Conservation (phyloP, 352 stramenopile genomes). For the Phytophthora cryptogea region DNA sequence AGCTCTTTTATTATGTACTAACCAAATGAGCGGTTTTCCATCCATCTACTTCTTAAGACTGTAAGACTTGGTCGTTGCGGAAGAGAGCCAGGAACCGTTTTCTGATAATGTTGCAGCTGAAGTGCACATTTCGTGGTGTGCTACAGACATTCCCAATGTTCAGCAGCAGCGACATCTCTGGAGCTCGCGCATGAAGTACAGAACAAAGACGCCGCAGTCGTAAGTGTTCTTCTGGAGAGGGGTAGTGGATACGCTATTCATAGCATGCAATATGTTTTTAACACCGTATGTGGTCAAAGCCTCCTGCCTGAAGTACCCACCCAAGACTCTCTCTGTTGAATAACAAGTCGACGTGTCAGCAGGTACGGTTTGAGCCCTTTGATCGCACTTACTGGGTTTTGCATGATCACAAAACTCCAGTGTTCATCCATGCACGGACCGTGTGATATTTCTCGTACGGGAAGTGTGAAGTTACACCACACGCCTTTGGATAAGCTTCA, state of each 20-base stretch:
- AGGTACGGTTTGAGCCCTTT: not conserved
- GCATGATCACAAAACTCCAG: slow-evolving; percentile 9
- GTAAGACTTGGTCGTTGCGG: not conserved
- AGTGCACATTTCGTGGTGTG: not conserved
- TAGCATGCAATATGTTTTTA: not conserved
- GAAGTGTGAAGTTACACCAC: too few species aligned
- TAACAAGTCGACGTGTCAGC: slow-evolving; percentile 3
- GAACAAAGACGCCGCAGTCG: slow-evolving; percentile 8
- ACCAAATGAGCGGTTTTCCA: too few species aligned
- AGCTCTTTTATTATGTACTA: too few species aligned
- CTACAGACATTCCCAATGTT: not conserved
- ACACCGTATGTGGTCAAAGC: not conserved
- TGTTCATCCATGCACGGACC: slow-evolving; percentile 5
- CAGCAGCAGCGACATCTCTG: not conserved
- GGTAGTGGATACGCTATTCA: not conserved
- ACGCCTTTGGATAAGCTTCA: too few species aligned
- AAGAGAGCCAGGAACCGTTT: not conserved
- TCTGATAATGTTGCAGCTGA: not conserved
- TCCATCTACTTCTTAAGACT: too few species aligned
- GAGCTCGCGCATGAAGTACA: slow-evolving; percentile 4
- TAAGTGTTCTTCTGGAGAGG: not conserved
- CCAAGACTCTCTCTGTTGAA: not conserved
- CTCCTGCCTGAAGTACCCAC: slow-evolving; percentile 5
- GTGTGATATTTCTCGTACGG: too few species aligned
- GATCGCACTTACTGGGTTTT: slow-evolving; percentile 1